Conservation (phyloP, 129 eudicot genomes). For the Centaurea solstitialis region DNA sequence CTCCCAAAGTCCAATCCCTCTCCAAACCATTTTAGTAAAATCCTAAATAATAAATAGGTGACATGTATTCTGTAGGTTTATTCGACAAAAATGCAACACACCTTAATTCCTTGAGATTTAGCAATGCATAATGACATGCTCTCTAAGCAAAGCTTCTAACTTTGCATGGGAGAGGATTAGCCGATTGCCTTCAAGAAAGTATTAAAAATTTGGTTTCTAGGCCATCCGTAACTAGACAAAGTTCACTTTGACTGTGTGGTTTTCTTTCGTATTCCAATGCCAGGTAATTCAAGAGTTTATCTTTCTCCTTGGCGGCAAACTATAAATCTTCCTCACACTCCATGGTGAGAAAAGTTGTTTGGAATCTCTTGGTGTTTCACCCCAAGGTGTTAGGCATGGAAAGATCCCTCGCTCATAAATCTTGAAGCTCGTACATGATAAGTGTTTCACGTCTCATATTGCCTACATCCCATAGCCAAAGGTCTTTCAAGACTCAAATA, state of each 20-base stretch:
- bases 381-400: not conserved
- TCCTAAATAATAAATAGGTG: too few relatives aligned
- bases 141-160: not conserved
- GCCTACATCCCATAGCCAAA: not conserved
- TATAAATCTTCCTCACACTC: not conserved
- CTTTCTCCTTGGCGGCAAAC: not conserved
- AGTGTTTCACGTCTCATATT: not conserved
- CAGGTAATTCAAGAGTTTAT: not conserved
- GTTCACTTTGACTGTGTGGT: too few relatives aligned
- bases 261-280: not conserved
- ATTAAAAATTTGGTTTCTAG: not conserved
- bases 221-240: not conserved
- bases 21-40: not conserved
- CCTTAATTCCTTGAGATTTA: not conserved
- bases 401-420: not conserved
- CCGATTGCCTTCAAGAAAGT: not conserved
- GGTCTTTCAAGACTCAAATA: not conserved
- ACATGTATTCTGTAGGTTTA: not conserved
- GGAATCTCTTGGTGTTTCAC: not conserved
- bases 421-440: not conserved
- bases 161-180: not conserved
- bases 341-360: not conserved
- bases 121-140: not conserved
- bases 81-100: not conserved
- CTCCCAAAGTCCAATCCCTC: not conserved